These are phyloP conservation scores for Trichosphaerium sp. DNA, from an alignment of 78 protist genomes.

Conservation along the genomic window DNA sequence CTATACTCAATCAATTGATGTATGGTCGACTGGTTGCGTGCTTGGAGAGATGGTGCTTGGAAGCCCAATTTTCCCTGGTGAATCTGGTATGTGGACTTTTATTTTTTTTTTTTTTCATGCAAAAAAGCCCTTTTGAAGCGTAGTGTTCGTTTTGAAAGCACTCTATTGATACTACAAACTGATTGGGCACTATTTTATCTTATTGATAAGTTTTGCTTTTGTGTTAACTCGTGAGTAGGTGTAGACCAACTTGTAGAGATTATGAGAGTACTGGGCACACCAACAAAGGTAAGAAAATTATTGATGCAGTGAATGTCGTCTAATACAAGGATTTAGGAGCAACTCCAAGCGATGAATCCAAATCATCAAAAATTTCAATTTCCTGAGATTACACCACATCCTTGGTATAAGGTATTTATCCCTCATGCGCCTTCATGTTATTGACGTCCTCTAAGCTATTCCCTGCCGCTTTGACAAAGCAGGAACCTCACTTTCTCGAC, in stretches of 20 bases:
- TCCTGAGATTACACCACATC: slow-evolving; percentile 79
- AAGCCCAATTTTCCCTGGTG: slow-evolving; percentile 90
- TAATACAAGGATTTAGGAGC: slow-evolving; percentile 85
- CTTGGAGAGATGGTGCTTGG: slow-evolving; percentile 89
- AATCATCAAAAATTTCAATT: slow-evolving; percentile 78
- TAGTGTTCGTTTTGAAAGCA: no score
- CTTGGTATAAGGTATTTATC: slow-evolving; percentile 74
- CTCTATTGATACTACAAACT: no score
- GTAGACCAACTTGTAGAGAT: slow-evolving; percentile 97
- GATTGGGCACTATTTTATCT: no score
- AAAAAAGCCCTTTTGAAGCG: no score
- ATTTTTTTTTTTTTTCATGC: no score
- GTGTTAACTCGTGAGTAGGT: no score
- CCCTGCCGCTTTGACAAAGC: background rate
- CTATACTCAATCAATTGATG: slow-evolving; percentile 87
- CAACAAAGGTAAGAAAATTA: background rate
- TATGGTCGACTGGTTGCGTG: slow-evolving; percentile 88
- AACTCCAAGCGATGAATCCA: slow-evolving; percentile 84
- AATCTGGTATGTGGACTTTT: no score
- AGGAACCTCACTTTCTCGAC: slow-evolving; percentile 20
- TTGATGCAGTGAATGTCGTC: background rate
- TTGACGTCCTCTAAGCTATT: background rate
- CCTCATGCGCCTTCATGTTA: slow-evolving; percentile 3
- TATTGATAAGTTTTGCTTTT: no score
- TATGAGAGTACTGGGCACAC: slow-evolving; percentile 66